Evolutionary conservation across 2,329 filamentous ascomycete genomes (phyloP).

Genomic region (Scedosporium minutisporum): DNA sequence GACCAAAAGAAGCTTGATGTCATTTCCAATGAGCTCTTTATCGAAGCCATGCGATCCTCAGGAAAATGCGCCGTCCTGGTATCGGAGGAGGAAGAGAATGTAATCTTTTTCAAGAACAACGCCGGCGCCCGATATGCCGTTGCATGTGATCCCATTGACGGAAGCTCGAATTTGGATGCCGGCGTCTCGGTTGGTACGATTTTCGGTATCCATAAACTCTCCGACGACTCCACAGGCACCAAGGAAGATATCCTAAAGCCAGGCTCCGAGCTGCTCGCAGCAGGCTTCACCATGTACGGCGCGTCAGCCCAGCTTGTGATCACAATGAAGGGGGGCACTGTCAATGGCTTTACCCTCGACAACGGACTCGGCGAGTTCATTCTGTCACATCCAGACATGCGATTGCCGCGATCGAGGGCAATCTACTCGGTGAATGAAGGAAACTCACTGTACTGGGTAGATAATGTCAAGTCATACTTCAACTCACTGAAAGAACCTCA

Average conservation of each 20-base stretch:
- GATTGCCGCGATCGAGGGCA: conserved; percentile 63
- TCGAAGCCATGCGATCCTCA: conserved; percentile 86
- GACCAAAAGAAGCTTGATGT: conserved; percentile 99
- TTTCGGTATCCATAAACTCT: conserved; percentile 86
- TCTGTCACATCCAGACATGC: conserved; percentile 91
- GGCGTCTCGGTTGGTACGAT: conserved; percentile 97
- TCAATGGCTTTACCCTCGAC: conserved; percentile 98
- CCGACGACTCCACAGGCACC: conserved; percentile 62
- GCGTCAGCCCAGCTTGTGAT: conserved; percentile 93
- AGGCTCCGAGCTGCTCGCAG: conserved; percentile 82
- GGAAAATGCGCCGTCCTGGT: conserved; percentile 85
- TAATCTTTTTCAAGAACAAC: conserved; percentile 75
- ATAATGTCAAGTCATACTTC: conserved; percentile 79
- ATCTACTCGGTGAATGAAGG: conserved; percentile 99
- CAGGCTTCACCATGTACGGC: conserved; percentile 99
- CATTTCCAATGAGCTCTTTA: conserved; percentile 96
- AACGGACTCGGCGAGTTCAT: conserved; percentile 97
- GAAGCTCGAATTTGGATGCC: conserved; percentile 92
- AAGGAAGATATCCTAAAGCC: conserved; percentile 83
- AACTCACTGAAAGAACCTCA: conserved; percentile 76
- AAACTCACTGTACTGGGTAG: conserved; percentile 94
- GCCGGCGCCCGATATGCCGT: conserved; percentile 81
- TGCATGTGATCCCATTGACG: conserved; percentile 95
- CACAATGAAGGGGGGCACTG: conserved; percentile 83
- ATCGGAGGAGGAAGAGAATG: conserved; percentile 95